These are phyloP conservation scores for Phytopythium oedochilum DNA, from an alignment of 352 stramenopile species.

Conservation along the genomic window DNA sequence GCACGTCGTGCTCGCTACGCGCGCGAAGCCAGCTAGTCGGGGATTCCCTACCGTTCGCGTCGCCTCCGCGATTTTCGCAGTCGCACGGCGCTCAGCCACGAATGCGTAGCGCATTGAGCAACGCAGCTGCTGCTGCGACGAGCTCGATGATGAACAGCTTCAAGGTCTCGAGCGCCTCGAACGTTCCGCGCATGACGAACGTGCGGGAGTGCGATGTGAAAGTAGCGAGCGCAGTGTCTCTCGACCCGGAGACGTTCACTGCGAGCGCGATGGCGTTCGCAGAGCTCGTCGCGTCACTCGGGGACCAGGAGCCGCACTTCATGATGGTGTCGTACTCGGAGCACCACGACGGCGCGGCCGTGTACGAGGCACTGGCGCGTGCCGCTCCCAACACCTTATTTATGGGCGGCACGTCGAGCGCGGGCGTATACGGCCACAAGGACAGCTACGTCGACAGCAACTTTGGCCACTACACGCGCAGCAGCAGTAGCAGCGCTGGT, in stretches of 20 bases:
- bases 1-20: slow-evolving; percentile 75
- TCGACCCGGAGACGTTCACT: slow-evolving; percentile 47
- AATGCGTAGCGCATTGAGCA: slow-evolving; percentile 10
- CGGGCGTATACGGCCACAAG: slow-evolving; percentile 41
- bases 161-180: background rate
- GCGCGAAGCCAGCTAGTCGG: slow-evolving; percentile 53
- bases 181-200: slow-evolving; percentile 11
- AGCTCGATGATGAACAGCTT: background rate
- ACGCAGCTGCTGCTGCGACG: background rate
- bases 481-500: slow-evolving; percentile 29
- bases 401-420: slow-evolving; percentile 73
- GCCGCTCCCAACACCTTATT: slow-evolving; percentile 73
- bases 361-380: slow-evolving; percentile 60
- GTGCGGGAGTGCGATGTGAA: slow-evolving; percentile 48
- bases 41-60: slow-evolving; percentile 15
- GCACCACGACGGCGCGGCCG: slow-evolving; percentile 40
- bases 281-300: slow-evolving; percentile 48
- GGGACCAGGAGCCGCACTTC: slow-evolving; percentile 63
- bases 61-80: slow-evolving; percentile 16
- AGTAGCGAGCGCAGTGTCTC: slow-evolving; percentile 65
- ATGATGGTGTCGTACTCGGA: slow-evolving; percentile 80
- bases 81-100: slow-evolving; percentile 12
- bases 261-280: slow-evolving; percentile 53
- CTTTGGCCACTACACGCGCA: slow-evolving; percentile 5
- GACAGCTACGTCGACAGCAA: slow-evolving; percentile 12